A percentile compares a stretch with the other conserved stretches of the same genome.
Evolutionary conservation across 805 yeast species (phyloP).

Genomic region (Metschnikowia santaceciliae): DNA sequence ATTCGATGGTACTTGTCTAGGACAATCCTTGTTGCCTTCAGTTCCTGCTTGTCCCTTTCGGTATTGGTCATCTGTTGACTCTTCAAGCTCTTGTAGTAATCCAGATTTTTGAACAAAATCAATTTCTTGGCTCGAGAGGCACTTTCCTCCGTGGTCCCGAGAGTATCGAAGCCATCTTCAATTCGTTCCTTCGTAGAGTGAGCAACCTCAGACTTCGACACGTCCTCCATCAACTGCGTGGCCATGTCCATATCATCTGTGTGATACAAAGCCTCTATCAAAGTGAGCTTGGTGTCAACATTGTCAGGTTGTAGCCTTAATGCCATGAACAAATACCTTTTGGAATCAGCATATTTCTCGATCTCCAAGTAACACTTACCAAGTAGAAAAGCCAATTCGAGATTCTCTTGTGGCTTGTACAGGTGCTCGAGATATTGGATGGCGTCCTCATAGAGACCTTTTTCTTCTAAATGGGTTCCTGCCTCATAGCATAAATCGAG

Average conservation of each 20-base stretch:
- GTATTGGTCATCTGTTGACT: constrained; percentile 26
- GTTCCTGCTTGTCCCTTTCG: constrained; percentile 54
- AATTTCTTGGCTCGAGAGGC: constrained; percentile 3
- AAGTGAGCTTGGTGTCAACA: constrained; percentile 66
- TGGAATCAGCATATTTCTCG: constrained; percentile 65
- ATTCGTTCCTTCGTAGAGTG: not conserved
- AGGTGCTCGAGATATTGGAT: constrained; percentile 51
- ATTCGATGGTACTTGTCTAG: constrained; percentile 53
- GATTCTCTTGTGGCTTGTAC: constrained; percentile 29
- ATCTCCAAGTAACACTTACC: constrained; percentile 77
- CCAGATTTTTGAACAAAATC: constrained; percentile 17
- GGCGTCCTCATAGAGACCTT: constrained; percentile 73
- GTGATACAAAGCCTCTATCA: constrained; percentile 79
- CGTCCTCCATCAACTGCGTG: constrained; percentile 50
- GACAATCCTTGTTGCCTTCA: constrained; percentile 54
- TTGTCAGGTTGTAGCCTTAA: constrained; percentile 57
- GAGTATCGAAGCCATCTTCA: constrained; percentile 7
- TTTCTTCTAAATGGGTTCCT: constrained; percentile 66
- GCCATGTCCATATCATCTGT: constrained; percentile 59
- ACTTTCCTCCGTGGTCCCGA: not conserved
- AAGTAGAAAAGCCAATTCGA: constrained; percentile 53
- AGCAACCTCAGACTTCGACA: constrained; percentile 27
- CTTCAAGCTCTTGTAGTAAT: constrained; percentile 10
- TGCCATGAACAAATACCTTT: constrained; percentile 51
- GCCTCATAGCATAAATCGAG: constrained; percentile 74